Percentiles rank a stretch among this genome's conserved stretches.
phyloP scores from a whole-genome alignment of 306 rosid species.

The Sophora flavescens region DNA sequence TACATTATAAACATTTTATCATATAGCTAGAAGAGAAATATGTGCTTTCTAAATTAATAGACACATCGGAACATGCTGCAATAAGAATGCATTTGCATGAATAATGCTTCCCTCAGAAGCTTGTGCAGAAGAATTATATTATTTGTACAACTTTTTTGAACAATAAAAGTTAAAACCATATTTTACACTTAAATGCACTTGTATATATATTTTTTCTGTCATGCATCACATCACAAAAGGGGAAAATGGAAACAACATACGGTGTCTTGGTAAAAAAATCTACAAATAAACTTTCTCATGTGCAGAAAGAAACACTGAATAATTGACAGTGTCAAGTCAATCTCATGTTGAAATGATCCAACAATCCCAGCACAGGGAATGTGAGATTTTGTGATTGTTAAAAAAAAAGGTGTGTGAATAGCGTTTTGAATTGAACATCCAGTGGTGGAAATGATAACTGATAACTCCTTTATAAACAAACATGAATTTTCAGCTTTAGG shows the following conservation, averaged over 20 bases:
- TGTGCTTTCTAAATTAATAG: neutral
- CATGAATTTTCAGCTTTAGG: neutral
- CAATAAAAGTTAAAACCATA: neutral
- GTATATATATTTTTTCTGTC: no score
- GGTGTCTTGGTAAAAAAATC: no score
- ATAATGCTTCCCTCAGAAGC: constrained; percentile 5
- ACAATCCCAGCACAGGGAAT: neutral
- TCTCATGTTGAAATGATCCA: constrained; percentile 4
- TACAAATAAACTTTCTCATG: no score
- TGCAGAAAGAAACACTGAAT: neutral
- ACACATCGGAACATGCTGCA: constrained; percentile 21
- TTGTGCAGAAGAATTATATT: neutral
- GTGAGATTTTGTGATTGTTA: neutral
- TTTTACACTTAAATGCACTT: neutral
- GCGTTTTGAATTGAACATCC: neutral
- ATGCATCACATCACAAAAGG: no score
- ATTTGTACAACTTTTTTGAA: no score
- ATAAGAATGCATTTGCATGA: neutral
- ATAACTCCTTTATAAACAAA: neutral
- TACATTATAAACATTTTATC: constrained; percentile 38
- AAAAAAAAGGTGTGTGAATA: neutral
- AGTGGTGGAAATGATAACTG: neutral
- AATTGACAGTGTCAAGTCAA: neutral
- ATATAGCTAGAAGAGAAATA: neutral
- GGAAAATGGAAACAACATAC: no score